Evolutionary conservation across 225 moss, liverwort and hornwort genomes (phyloP), one percentile per base, ranked within the genome.

Genomic region (Sphagnum contortum): DNA sequence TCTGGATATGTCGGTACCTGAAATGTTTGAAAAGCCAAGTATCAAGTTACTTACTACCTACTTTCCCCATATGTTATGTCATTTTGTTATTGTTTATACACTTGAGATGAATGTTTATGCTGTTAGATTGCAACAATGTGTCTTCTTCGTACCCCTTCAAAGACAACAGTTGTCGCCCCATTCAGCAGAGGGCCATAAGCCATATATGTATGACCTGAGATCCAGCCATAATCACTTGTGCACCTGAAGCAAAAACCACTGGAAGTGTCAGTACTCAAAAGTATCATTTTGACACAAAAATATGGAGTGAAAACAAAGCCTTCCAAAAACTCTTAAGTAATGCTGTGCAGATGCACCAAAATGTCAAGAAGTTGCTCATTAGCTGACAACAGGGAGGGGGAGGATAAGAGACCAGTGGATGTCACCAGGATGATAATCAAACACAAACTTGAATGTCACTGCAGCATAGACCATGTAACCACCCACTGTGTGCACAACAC

Each of bases 401-500:
- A 9, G 49, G 12, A 50, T 59, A 13, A 72, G 56, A 14, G 10
- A 79, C 81, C 81, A 81, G 64, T 68, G 77, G n/a, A 77, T 64
- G 3, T 81, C 81, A n/a, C 74, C 81, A 9, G 74, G 49, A 71
- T 70, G 81, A 64, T 77, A 81, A 69, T 81, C 77, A 61, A 81
- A 81, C 2, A 77, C 81, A 65, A 77, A 60, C 56, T 81, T 81
- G 57, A 81, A 81, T 47, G 81, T 81, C 6, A 77, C 77, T 8
- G 81, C 77, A 70, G 81, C 74, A 68, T 77, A 81, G 6, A 81
- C 74, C 81, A 81, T 81, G 60, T 81, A 81, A 45, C 81, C 81
- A 47, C 81, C 81, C 53, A 77, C 77, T 8, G 81, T 74, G 51
- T 81, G 81, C 47, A 81, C 56, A 50, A 81, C 81, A 69, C 81